A percentile compares a stretch with the other conserved stretches of the same genome.
These are phyloP conservation scores for Beverwykella pulmonaria DNA, from an alignment of 495 filamentous ascomycete species.

Conservation along the genomic window DNA sequence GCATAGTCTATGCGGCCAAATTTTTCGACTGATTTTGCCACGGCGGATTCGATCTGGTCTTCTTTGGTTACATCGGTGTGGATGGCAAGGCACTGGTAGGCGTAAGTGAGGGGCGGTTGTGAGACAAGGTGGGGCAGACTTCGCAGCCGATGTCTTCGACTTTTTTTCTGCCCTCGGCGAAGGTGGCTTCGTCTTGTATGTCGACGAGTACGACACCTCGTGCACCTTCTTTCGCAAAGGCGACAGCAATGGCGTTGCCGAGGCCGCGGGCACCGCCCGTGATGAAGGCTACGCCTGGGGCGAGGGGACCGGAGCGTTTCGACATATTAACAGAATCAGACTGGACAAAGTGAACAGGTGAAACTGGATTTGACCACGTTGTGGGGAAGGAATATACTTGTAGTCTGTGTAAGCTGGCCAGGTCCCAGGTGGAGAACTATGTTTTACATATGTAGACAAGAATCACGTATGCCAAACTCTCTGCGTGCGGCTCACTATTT, in stretches of 20 bases:
- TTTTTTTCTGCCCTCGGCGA: constrained; percentile 35
- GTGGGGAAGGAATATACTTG: no score
- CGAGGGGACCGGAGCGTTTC: constrained; percentile 25
- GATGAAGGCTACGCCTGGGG: constrained; percentile 40
- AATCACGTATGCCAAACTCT: no score
- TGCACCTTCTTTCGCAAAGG: constrained; percentile 41
- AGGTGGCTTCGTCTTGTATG: constrained; percentile 28
- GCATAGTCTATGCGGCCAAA: constrained; percentile 42
- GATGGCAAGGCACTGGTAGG: constrained; percentile 33
- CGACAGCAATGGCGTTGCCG: constrained; percentile 38
- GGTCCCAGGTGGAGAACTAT: no score
- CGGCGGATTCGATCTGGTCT: constrained; percentile 39
- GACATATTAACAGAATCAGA: no score
- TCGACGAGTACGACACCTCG: constrained; percentile 38
- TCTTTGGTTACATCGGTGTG: constrained; percentile 46
- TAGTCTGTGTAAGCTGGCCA: no score
- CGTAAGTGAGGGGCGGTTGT: no score
- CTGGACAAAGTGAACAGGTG: no score
- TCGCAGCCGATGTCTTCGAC: constrained; percentile 31
- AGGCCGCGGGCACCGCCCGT: constrained; percentile 39
- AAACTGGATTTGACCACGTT: no score
- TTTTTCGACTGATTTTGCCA: constrained; percentile 36
- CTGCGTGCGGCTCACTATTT: not conserved
- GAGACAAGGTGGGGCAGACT: not conserved
- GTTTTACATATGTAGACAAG: no score